These are phyloP conservation scores for Spiromastix sp. DNA, from an alignment of 2,329 filamentous ascomycete genomes.

Conservation along the genomic window DNA sequence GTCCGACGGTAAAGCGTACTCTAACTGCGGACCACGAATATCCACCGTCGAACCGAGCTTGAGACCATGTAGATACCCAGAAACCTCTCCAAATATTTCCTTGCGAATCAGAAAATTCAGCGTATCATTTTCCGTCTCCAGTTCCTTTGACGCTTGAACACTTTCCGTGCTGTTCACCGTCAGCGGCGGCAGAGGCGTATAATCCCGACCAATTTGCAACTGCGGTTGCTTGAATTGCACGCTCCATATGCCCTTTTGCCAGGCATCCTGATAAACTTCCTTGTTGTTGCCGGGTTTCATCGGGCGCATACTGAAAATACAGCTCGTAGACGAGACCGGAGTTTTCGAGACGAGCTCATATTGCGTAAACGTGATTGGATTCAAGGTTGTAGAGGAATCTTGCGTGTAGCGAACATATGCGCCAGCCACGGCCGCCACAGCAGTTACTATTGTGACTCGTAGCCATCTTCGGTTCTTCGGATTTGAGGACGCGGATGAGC, in stretches of 20 bases:
- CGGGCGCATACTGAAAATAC: slow-evolving; percentile 35
- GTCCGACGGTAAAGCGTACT: slow-evolving; percentile 50
- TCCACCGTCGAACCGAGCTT: slow-evolving; percentile 55
- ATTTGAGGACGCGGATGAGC: slow-evolving; percentile 12
- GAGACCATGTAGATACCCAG: slow-evolving; percentile 63
- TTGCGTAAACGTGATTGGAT: slow-evolving; percentile 29
- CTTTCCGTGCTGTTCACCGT: slow-evolving; percentile 6
- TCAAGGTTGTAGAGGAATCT: slow-evolving; percentile 20
- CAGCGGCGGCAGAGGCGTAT: slow-evolving; percentile 68
- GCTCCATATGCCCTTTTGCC: slow-evolving; percentile 65
- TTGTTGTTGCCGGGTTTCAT: slow-evolving; percentile 21
- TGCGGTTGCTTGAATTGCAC: slow-evolving; percentile 93
- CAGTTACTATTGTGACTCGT: slow-evolving; percentile 23
- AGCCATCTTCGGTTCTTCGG: slow-evolving; percentile 23
- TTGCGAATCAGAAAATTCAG: slow-evolving; percentile 70
- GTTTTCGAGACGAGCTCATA: slow-evolving; percentile 34
- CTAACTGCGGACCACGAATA: slow-evolving; percentile 66
- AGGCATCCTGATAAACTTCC: slow-evolving; percentile 37
- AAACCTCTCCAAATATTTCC: slow-evolving; percentile 74
- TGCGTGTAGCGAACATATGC: slow-evolving; percentile 24
- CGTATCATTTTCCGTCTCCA: slow-evolving; percentile 24
- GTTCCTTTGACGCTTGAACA: slow-evolving; percentile 15
- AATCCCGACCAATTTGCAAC: slow-evolving; percentile 80
- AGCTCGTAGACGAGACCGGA: slow-evolving; percentile 36
- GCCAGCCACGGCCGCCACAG: slow-evolving; percentile 26